Conservation (phyloP, 164 flowering plant species). For the Buxus sempervirens region DNA sequence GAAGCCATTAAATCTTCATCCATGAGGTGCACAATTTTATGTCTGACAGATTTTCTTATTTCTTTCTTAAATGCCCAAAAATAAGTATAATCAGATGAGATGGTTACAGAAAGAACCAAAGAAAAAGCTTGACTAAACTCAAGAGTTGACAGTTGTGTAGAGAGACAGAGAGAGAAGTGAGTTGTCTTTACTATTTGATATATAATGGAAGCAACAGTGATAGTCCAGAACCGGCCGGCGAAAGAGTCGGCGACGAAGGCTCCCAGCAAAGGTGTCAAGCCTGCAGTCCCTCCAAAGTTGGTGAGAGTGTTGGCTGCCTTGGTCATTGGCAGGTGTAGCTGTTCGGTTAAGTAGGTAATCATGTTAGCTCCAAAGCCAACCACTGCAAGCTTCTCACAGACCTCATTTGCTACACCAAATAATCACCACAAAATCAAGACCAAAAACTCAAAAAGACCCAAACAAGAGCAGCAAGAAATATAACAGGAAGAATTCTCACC, state of each 20-base stretch:
- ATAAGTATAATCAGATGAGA: neutral
- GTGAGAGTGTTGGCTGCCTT: conserved; percentile 92
- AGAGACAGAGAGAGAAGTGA: conserved; percentile 1
- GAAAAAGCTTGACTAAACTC: neutral
- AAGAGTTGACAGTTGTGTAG: neutral
- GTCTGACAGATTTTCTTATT: neutral
- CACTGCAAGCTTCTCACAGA: conserved; percentile 87
- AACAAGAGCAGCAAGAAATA: neutral
- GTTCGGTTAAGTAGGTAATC: conserved; percentile 75
- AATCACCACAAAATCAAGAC: neutral
- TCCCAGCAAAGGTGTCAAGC: conserved; percentile 85
- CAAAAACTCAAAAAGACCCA: neutral
- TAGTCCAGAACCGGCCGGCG: conserved; percentile 90
- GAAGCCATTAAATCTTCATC: neutral
- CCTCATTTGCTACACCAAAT: conserved; percentile 67
- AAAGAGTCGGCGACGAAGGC: conserved; percentile 84
- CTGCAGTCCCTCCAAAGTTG: conserved; percentile 81
- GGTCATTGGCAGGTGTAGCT: conserved; percentile 79
- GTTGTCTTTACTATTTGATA: conserved; percentile 58
- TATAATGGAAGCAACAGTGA: conserved; percentile 71
- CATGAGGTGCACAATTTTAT: neutral
- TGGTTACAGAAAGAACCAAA: neutral
- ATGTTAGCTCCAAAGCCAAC: conserved; percentile 83
- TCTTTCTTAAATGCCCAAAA: neutral
- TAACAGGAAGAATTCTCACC: conserved; percentile 28